phyloP scores from a whole-genome alignment of 208 protist genomes.

The Plasmodiophora brassicae region DNA sequence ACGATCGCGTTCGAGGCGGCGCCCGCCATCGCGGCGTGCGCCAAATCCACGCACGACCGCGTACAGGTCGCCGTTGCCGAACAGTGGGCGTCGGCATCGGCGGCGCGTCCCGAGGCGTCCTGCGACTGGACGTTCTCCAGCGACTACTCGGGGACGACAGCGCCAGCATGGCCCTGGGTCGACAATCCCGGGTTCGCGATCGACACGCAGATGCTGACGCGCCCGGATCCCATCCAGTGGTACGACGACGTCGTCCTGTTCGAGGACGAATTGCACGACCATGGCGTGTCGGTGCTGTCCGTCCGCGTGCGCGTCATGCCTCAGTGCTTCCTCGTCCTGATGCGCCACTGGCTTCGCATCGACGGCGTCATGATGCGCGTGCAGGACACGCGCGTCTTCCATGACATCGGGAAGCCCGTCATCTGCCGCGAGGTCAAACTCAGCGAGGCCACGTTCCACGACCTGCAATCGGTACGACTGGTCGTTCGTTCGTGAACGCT shows the following conservation, averaged over 20 bases:
- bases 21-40: background rate
- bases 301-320: conserved; percentile 58
- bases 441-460: background rate
- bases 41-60: background rate
- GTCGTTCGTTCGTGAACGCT: too few relatives aligned
- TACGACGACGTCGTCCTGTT: conserved; percentile 61
- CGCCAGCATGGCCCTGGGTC: background rate
- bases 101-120: background rate
- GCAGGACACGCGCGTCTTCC: background rate
- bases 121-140: conserved; percentile 32
- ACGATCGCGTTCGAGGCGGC: background rate
- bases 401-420: background rate
- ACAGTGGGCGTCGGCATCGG: background rate
- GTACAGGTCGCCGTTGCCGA: background rate
- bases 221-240: conserved; percentile 58
- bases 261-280: conserved; percentile 64
- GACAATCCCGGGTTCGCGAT: background rate
- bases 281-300: conserved; percentile 52
- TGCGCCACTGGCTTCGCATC: conserved; percentile 58
- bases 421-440: background rate
- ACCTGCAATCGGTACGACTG: background rate
- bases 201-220: background rate
- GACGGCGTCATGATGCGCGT: conserved; percentile 47
- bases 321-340: conserved; percentile 52
- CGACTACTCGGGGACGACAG: background rate